Evolutionary conservation across 2,329 filamentous ascomycete genomes (phyloP).

Genomic region (Trichoderma simmonsii): DNA sequence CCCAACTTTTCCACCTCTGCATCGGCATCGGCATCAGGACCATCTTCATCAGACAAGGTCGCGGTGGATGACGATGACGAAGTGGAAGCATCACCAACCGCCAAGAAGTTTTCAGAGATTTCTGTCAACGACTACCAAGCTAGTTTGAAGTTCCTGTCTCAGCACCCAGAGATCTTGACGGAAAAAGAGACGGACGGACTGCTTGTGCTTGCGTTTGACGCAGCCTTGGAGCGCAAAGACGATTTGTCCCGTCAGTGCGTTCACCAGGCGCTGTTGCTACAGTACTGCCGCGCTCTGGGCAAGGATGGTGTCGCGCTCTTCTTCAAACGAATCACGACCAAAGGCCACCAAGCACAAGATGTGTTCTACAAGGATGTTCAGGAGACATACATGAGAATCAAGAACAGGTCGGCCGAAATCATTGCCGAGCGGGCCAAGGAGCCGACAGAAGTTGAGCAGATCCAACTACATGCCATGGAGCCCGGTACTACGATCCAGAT

Average conservation of each 20-base stretch:
- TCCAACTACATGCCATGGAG: slow-evolving; percentile 94
- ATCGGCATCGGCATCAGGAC: not conserved
- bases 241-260: slow-evolving; percentile 83
- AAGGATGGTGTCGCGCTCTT: slow-evolving; percentile 86
- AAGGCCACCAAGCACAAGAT: slow-evolving; percentile 83
- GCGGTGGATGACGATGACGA: slow-evolving; percentile 66
- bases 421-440: slow-evolving; percentile 51
- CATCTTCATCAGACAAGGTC: slow-evolving; percentile 20
- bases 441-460: slow-evolving; percentile 74
- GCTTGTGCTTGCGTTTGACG: slow-evolving; percentile 87
- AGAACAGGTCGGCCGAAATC: slow-evolving; percentile 71
- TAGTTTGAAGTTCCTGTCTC: slow-evolving; percentile 72
- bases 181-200: slow-evolving; percentile 90
- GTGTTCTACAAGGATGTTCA: slow-evolving; percentile 93
- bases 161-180: slow-evolving; percentile 72
- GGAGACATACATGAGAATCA: slow-evolving; percentile 80
- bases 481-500: slow-evolving; percentile 91
- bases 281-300: slow-evolving; percentile 90
- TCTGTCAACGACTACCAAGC: slow-evolving; percentile 69
- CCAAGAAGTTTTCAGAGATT: slow-evolving; percentile 79
- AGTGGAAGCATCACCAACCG: slow-evolving; percentile 72
- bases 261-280: slow-evolving; percentile 85
- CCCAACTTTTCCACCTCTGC: slow-evolving; percentile 44
- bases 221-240: slow-evolving; percentile 71
- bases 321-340: slow-evolving; percentile 92